phyloP scores from a whole-genome alignment of 495 filamentous ascomycete species.

The Penicilliopsis zonata region DNA sequence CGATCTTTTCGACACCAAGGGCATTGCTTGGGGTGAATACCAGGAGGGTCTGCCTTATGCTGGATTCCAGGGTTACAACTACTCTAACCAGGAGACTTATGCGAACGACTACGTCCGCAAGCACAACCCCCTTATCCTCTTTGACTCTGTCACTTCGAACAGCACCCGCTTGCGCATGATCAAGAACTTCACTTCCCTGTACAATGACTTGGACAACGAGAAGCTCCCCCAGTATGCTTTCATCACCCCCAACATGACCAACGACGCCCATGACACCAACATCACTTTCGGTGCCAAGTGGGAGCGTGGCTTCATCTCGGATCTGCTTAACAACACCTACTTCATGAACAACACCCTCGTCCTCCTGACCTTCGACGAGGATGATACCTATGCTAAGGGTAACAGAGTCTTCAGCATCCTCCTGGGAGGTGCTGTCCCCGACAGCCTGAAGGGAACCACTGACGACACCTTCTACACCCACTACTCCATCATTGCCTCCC shows the following conservation, averaged over 20 bases:
- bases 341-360: conserved; percentile 61
- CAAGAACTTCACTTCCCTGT: conserved; percentile 58
- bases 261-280: conserved; percentile 59
- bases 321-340: conserved; percentile 48
- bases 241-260: conserved; percentile 67
- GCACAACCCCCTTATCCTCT: conserved; percentile 56
- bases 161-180: conserved; percentile 43
- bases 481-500: conserved; percentile 54
- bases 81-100: conserved; percentile 37
- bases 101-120: conserved; percentile 65
- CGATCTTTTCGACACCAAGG: conserved; percentile 56
- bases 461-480: conserved; percentile 62
- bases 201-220: conserved; percentile 41
- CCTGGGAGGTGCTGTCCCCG: conserved; percentile 53
- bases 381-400: conserved; percentile 37
- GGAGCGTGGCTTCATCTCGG: conserved; percentile 45
- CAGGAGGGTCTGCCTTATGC: conserved; percentile 58
- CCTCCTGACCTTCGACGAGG: conserved; percentile 59
- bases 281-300: conserved; percentile 48
- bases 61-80: conserved; percentile 49
- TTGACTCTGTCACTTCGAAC: conserved; percentile 44
- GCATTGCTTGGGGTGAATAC: conserved; percentile 59
- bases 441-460: conserved; percentile 42
- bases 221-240: conserved; percentile 62
- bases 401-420: conserved; percentile 52